Evolutionary conservation across 805 yeast genomes (phyloP).

Genomic region (Saturnispora kantuleensis): DNA sequence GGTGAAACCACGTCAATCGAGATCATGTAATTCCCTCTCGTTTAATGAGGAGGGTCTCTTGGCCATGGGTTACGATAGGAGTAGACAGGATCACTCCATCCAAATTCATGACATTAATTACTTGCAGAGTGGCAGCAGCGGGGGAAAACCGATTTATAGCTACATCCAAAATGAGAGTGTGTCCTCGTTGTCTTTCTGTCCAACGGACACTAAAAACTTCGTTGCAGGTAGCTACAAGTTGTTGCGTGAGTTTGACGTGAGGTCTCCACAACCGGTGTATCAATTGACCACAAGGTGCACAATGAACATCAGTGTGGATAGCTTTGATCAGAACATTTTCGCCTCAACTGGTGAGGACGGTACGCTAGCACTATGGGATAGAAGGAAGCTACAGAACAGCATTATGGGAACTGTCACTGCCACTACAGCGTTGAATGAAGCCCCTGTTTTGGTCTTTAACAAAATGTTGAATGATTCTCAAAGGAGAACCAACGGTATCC

Average conservation of each 20-base stretch:
- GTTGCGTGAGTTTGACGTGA: constrained; percentile 65
- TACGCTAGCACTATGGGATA: constrained; percentile 72
- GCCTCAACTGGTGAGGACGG: constrained; percentile 79
- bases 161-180: constrained; percentile 69
- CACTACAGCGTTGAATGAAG: constrained; percentile 29
- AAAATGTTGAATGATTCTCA: constrained; percentile 51
- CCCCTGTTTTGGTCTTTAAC: constrained; percentile 47
- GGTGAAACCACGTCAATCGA: constrained; percentile 50
- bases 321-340: constrained; percentile 55
- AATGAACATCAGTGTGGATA: constrained; percentile 58
- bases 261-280: constrained; percentile 53
- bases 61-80: constrained; percentile 73
- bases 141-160: constrained; percentile 39
- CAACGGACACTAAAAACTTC: constrained; percentile 43
- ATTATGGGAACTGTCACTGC: constrained; percentile 10
- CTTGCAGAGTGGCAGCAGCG: constrained; percentile 31
- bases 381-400: constrained; percentile 41
- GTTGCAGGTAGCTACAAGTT: constrained; percentile 71
- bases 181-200: constrained; percentile 56
- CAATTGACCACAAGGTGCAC: constrained; percentile 73
- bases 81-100: constrained; percentile 64
- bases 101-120: constrained; percentile 62
- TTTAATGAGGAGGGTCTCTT: constrained; percentile 57
- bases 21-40: constrained; percentile 69
- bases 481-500: constrained; percentile 50